phyloP scores from a whole-genome alignment of 2,329 filamentous ascomycete species.

The Fusarium annulatum region DNA sequence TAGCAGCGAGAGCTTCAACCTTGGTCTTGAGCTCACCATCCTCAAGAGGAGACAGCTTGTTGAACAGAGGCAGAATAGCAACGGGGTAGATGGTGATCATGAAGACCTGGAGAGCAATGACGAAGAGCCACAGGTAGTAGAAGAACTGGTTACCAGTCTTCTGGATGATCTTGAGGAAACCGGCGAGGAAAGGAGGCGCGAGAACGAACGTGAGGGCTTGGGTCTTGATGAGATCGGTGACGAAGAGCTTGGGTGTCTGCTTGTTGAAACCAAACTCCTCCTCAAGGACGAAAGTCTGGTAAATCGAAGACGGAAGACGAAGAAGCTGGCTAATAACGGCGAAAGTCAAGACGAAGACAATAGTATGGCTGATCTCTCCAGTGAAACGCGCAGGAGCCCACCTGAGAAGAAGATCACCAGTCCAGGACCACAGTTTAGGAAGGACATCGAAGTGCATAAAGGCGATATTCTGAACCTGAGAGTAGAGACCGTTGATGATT shows the following conservation, averaged over 20 bases:
- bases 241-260: constrained; percentile 88
- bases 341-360: constrained; percentile 91
- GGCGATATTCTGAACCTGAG: constrained; percentile 86
- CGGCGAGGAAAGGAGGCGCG: constrained; percentile 88
- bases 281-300: constrained; percentile 95
- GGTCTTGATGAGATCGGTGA: constrained; percentile 91
- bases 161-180: constrained; percentile 93
- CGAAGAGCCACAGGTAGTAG: constrained; percentile 97
- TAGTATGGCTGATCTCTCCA: constrained; percentile 93
- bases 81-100: constrained; percentile 97
- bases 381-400: constrained; percentile 83
- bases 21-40: constrained; percentile 87
- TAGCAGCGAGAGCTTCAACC: constrained; percentile 85
- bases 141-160: constrained; percentile 95
- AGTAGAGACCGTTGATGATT: constrained; percentile 83
- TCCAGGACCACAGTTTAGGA: constrained; percentile 88
- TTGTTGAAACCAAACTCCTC: constrained; percentile 99
- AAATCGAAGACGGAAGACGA: constrained; percentile 84
- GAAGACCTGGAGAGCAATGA: constrained; percentile 88
- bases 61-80: constrained; percentile 93
- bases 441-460: constrained; percentile 93
- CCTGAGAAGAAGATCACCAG: constrained; percentile 77
- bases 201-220: constrained; percentile 84
- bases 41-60: constrained; percentile 94
- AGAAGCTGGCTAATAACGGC: constrained; percentile 83